Percentiles rank a stretch among this genome's conserved stretches.
These are phyloP conservation scores for Rhizopus sp. DNA, from an alignment of 371 early-diverging fungal species.

Conservation along the genomic window DNA sequence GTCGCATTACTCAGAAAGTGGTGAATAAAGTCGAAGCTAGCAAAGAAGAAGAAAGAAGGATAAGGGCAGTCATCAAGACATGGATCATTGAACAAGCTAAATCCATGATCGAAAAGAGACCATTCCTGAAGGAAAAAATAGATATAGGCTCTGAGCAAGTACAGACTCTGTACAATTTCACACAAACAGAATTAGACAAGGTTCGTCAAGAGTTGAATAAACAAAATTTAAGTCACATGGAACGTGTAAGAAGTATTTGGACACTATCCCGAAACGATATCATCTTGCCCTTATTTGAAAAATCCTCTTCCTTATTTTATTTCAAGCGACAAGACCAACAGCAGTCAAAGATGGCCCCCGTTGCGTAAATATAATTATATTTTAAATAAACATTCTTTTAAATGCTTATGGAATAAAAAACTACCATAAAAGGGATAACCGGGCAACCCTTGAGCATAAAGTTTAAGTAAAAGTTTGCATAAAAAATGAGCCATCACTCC, in stretches of 20 bases:
- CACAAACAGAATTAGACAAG: slow-evolving; percentile 24
- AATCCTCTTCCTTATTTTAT: slow-evolving; percentile 9
- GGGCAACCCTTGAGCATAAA: too few species aligned
- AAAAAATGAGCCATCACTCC: too few species aligned
- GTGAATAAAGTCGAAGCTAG: slow-evolving; percentile 11
- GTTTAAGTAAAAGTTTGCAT: too few species aligned
- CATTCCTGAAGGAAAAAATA: slow-evolving; percentile 8
- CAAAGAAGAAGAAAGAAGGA: slow-evolving; percentile 18
- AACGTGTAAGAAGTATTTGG: slow-evolving; percentile 22
- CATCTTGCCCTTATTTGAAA: slow-evolving; percentile 17
- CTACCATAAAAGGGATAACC: too few species aligned
- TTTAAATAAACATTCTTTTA: too few species aligned
- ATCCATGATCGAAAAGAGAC: slow-evolving; percentile 12
- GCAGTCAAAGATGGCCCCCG: too few species aligned
- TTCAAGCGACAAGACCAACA: not conserved
- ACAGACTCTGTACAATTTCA: slow-evolving; percentile 20
- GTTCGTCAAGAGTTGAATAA: slow-evolving; percentile 23
- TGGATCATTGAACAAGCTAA: slow-evolving; percentile 19
- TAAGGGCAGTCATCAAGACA: slow-evolving; percentile 11
- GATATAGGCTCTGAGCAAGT: slow-evolving; percentile 8
- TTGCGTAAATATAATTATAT: too few species aligned
- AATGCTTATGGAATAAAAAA: too few species aligned
- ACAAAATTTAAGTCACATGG: slow-evolving; percentile 19
- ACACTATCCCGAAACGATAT: slow-evolving; percentile 25
- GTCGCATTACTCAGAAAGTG: slow-evolving; percentile 16